These are phyloP conservation scores for Fusarium neocosmosporiellum DNA, from an alignment of 2,329 filamentous ascomycete genomes.

Conservation along the genomic window DNA sequence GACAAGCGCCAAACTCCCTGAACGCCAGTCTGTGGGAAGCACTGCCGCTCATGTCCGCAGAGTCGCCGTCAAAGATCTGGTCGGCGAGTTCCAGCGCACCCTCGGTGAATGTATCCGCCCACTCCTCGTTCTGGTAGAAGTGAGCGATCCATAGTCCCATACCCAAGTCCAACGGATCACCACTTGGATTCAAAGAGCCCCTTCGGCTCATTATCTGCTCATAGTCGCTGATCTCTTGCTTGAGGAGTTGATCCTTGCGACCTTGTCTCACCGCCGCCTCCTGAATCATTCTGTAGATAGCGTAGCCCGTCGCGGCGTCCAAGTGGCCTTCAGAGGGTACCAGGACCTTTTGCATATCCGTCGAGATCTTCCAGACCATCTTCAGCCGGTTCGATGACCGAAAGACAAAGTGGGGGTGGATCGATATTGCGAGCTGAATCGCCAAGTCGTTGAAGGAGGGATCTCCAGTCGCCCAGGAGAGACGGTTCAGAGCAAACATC, in stretches of 20 bases:
- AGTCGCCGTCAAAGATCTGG: conserved; percentile 32
- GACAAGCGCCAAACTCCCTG: conserved; percentile 64
- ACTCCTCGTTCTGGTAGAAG: conserved; percentile 60
- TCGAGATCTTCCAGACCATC: conserved; percentile 68
- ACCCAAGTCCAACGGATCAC: conserved; percentile 66
- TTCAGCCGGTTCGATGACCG: conserved; percentile 30
- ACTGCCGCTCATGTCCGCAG: conserved; percentile 36
- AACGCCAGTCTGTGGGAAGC: conserved; percentile 58
- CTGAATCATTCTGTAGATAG: conserved; percentile 61
- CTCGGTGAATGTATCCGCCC: conserved; percentile 55
- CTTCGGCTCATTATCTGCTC: conserved; percentile 58
- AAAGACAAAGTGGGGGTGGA: conserved; percentile 64
- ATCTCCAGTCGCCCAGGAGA: conserved; percentile 60
- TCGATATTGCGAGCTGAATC: conserved; percentile 61
- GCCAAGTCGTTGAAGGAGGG: conserved; percentile 61
- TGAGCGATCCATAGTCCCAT: conserved; percentile 70
- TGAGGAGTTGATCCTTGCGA: conserved; percentile 48
- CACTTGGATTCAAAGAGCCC: conserved; percentile 56
- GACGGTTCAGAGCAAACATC: conserved; percentile 71
- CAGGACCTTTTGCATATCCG: conserved; percentile 58
- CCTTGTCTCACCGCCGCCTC: conserved; percentile 48
- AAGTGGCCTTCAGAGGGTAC: conserved; percentile 65
- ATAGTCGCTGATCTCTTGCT: conserved; percentile 65
- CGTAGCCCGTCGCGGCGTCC: conserved; percentile 66
- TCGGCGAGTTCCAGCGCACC: conserved; percentile 44